These are phyloP conservation scores for Streptanthus diversifolius DNA, from an alignment of 345 rosid species.

Conservation along the genomic window DNA sequence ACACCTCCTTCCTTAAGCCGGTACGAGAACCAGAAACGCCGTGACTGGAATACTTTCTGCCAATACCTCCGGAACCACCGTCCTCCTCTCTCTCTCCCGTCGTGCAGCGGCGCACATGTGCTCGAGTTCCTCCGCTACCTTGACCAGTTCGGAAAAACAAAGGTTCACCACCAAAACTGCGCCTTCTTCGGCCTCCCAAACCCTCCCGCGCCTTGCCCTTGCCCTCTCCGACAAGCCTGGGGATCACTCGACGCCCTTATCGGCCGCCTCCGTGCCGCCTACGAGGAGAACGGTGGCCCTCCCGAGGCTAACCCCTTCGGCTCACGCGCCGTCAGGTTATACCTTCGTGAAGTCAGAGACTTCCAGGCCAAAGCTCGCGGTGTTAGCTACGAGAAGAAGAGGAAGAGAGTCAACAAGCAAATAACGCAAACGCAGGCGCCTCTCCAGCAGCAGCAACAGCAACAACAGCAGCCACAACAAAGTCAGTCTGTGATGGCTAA, in stretches of 20 bases:
- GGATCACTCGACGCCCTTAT: slow-evolving; percentile 38
- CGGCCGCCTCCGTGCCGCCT: slow-evolving; percentile 39
- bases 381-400: slow-evolving; percentile 38
- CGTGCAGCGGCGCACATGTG: slow-evolving; percentile 41
- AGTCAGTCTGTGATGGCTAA: slow-evolving; percentile 37
- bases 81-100: slow-evolving; percentile 36
- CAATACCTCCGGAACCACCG: slow-evolving; percentile 42
- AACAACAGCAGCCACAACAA: slow-evolving; percentile 22
- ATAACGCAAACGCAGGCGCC: slow-evolving; percentile 24
- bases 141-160: slow-evolving; percentile 39
- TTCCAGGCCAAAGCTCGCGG: slow-evolving; percentile 39
- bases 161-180: slow-evolving; percentile 32
- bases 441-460: slow-evolving; percentile 28
- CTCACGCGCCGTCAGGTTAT: slow-evolving; percentile 38
- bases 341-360: slow-evolving; percentile 35
- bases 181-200: slow-evolving; percentile 36
- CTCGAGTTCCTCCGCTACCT: slow-evolving; percentile 40
- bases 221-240: slow-evolving; percentile 40
- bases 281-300: slow-evolving; percentile 40
- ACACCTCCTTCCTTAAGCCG: slow-evolving; percentile 43
- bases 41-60: slow-evolving; percentile 40
- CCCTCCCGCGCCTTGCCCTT: slow-evolving; percentile 39
- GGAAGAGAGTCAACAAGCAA: slow-evolving; percentile 43
- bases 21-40: slow-evolving; percentile 41
- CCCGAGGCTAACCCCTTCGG: slow-evolving; percentile 37